Evolutionary conservation across 257 asterid species (phyloP), one percentile per base, ranked within the genome.

Genomic region (Nicotiana attenuata): DNA sequence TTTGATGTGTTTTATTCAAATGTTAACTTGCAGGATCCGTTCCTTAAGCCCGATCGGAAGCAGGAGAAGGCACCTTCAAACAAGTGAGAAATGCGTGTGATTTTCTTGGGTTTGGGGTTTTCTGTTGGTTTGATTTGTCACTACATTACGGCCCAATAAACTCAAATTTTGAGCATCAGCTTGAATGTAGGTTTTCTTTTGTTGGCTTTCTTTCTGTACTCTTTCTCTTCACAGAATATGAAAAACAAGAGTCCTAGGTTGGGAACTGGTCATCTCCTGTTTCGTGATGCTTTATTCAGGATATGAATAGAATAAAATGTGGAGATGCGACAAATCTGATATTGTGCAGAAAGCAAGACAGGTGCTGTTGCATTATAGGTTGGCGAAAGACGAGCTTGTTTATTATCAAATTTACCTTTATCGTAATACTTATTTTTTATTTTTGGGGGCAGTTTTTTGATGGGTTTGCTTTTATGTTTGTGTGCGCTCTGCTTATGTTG

Each of bases 21-120:
- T 50, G 63, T 31, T 29, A 15, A 75, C 45, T 24, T 50, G 80
- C 63, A 75, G 80, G 80, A 75, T 16, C 63, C 80, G 0, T 75
- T 75, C 26, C 80, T 75, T 50, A 75, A 75, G 63, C 80, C 80
- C 8, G 80, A 75, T 22, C 63, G 63, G 24, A 75, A 75, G 80
- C 45, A 22, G 80, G 80, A 75, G 80, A 75, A 75, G 63, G 80
- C 80, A 75, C 45, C 80, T 50, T 75, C 80, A 75, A 50, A 35
- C 63, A 75, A 75, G 45, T 75, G 52, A 29, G 50, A 26, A 26
- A 75, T 75, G 80, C 15, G 45, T 50, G 45, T 45, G 63, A 50
- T 47, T 52, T 15, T 50, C 41, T 50, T 26, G 26, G 63, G 45
- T 50, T 73, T 75, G 63, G 16, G 61, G 45, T 47, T 50, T 47